Percentiles rank a stretch among this genome's conserved stretches.
These are phyloP conservation scores for Rhodotorula babjevae DNA, from an alignment of 768 basidiomycete species.

Conservation along the genomic window DNA sequence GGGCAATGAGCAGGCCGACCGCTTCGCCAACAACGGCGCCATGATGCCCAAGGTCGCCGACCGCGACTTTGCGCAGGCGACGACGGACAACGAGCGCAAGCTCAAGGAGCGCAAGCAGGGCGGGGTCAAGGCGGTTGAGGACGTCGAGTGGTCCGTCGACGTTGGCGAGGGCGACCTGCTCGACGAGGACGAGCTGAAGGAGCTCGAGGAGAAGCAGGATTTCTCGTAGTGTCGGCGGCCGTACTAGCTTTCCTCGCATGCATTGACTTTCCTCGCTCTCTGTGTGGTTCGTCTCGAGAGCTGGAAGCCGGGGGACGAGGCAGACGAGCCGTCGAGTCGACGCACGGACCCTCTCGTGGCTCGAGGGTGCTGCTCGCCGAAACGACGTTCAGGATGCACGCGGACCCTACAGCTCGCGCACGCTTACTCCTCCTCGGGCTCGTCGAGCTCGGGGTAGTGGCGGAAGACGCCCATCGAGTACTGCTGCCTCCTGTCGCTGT, in stretches of 20 bases:
- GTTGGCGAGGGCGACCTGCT: slow-evolving; percentile 23
- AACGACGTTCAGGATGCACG: no score
- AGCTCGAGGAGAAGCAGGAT: slow-evolving; percentile 21
- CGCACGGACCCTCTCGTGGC: no score
- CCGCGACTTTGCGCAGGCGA: slow-evolving; percentile 51
- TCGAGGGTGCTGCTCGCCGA: no score
- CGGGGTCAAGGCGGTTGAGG: slow-evolving; percentile 5
- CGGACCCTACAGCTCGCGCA: no score
- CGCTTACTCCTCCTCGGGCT: neutral
- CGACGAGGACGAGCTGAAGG: slow-evolving; percentile 11
- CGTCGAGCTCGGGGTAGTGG: slow-evolving; percentile 34
- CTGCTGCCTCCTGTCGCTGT: slow-evolving; percentile 27
- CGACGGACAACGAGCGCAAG: slow-evolving; percentile 19
- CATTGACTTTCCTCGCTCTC: neutral
- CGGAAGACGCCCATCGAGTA: slow-evolving; percentile 31
- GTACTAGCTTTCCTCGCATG: neutral
- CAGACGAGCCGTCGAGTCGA: neutral
- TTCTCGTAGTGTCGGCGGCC: no score
- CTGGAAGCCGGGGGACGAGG: neutral
- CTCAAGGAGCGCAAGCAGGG: slow-evolving; percentile 1
- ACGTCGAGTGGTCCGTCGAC: slow-evolving; percentile 26
- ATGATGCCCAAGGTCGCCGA: slow-evolving; percentile 51
- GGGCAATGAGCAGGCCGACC: slow-evolving; percentile 86
- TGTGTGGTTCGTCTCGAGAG: no score
- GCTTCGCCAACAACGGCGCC: slow-evolving; percentile 61